These are phyloP conservation scores for Gypsophila paniculata DNA, from an alignment of 179 eudicot genomes.

Conservation along the genomic window DNA sequence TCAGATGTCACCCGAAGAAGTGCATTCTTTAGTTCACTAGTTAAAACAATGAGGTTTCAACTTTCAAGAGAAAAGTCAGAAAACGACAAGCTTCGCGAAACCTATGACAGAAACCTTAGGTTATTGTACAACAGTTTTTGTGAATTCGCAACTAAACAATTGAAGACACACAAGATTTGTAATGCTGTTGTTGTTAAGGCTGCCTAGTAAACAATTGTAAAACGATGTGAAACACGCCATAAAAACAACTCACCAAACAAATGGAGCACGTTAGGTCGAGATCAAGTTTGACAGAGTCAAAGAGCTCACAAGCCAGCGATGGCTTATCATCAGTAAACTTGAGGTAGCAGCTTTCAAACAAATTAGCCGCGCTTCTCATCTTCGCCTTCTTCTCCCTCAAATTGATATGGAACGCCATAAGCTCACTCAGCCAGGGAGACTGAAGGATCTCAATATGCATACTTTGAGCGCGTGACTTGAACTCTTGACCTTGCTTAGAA, in stretches of 20 bases:
- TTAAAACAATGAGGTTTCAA: background rate
- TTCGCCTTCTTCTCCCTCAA: conserved; percentile 47
- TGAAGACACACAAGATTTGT: no score
- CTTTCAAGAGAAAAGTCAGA: no score
- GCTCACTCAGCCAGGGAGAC: conserved; percentile 96
- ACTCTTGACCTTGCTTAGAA: conserved; percentile 87
- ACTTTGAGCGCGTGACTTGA: conserved; percentile 78
- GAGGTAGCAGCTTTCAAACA: conserved; percentile 63
- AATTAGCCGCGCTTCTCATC: conserved; percentile 32
- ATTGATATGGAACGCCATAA: conserved; percentile 88
- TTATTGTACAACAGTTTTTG: background rate
- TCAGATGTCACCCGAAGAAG: background rate
- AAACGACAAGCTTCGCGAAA: background rate
- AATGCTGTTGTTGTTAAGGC: background rate
- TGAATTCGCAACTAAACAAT: background rate
- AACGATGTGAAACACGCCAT: background rate
- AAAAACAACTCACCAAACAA: conserved; percentile 62
- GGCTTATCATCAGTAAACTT: conserved; percentile 63
- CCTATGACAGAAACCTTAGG: background rate
- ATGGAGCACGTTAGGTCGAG: conserved; percentile 86
- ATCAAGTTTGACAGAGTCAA: conserved; percentile 81
- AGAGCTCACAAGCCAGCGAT: conserved; percentile 71
- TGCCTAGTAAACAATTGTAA: background rate
- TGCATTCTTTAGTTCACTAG: background rate
- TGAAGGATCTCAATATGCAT: conserved; percentile 88